Conservation (phyloP, 2,329 filamentous ascomycete species). For the Aspergillus hiratsukae region DNA sequence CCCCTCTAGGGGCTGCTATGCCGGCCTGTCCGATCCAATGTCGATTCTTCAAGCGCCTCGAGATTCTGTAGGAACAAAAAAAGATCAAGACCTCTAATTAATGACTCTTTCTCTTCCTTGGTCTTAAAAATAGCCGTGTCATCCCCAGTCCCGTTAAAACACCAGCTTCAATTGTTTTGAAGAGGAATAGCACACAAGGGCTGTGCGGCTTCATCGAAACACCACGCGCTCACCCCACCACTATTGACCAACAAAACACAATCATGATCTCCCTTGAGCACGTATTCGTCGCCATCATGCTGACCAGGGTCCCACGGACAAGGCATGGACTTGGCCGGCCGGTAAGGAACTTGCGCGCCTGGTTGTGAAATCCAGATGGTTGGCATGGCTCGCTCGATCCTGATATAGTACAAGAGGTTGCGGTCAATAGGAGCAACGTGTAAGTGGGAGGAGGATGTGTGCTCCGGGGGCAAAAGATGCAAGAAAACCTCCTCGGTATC, state of each 20-base stretch:
- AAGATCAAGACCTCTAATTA: background rate
- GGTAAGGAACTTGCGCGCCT: slow-evolving; percentile 5
- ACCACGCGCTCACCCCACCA: slow-evolving; percentile 18
- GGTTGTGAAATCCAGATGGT: slow-evolving; percentile 17
- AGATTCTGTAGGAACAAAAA: background rate
- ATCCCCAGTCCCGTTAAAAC: too few relatives aligned
- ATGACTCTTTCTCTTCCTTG: background rate
- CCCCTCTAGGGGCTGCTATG: too few relatives aligned
- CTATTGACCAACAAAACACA: slow-evolving; percentile 15
- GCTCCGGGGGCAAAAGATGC: slow-evolving; percentile 7
- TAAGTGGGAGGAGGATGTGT: slow-evolving; percentile 2
- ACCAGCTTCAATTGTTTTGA: background rate
- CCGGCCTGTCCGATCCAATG: too few relatives aligned
- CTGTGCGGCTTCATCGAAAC: slow-evolving; percentile 15
- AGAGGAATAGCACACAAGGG: background rate
- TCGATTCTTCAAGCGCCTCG: background rate
- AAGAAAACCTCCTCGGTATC: slow-evolving; percentile 7
- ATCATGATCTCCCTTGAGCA: slow-evolving; percentile 15
- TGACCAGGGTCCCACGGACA: slow-evolving; percentile 9
- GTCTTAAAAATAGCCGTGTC: background rate
- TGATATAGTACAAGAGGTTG: slow-evolving; percentile 17
- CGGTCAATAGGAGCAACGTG: slow-evolving; percentile 9
- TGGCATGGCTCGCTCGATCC: slow-evolving; percentile 12
- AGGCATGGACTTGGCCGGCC: slow-evolving; percentile 9
- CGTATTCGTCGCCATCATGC: background rate